Evolutionary conservation across 108 stramenopile species (phyloP), one percentile per base, ranked within the genome.

Genomic region (Cyclotella choctawhatcheeana): DNA sequence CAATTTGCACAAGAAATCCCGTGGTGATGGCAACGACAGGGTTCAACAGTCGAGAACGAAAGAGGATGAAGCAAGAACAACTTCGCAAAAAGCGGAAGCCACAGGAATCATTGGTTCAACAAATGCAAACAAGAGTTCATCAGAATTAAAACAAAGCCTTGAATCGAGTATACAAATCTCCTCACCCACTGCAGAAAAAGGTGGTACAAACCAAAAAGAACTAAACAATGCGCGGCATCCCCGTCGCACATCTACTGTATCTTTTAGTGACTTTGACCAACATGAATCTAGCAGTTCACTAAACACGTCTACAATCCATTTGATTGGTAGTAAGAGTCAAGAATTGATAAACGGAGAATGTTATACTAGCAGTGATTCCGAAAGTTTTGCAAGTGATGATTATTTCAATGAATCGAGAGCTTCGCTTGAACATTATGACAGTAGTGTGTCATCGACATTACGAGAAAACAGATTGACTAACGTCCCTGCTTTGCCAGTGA

Each of bases 401-500:
- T 71, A 62, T 17, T 71, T 61, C 44, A 40, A 31, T 35, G 59
- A 44, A 44, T 32, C 43, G 0, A 25, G 48, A 51, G 60, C 34
- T 33, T 71, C 48, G 44, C 7, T 17, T 18, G 26, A 71, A 25
- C 16, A 18, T 26, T 50, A 44, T 8, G 26, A 22, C 33, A 61
- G 30, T 24, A 4, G 52, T 24, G 44, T 44, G 10, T 43, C 21
- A 27, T 47, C 27, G 5, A 1, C 45, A 6, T 2, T 16, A n/a
- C n/a, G n/a, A 25, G 3, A 30, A n/a, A 30, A 45, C n/a, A 26
- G 29, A 27, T 20, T 25, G 26, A 3, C 44, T 1, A 34, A 56
- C 24, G 34, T 44, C 17, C 56, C 56, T 44, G 33, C 22, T 14
- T 61, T 71, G 17, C 58, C 44, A 25, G 45, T 71, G 47, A 27